These are phyloP conservation scores for Cucurbita maxima DNA, from an alignment of 306 rosid genomes.

Conservation along the genomic window DNA sequence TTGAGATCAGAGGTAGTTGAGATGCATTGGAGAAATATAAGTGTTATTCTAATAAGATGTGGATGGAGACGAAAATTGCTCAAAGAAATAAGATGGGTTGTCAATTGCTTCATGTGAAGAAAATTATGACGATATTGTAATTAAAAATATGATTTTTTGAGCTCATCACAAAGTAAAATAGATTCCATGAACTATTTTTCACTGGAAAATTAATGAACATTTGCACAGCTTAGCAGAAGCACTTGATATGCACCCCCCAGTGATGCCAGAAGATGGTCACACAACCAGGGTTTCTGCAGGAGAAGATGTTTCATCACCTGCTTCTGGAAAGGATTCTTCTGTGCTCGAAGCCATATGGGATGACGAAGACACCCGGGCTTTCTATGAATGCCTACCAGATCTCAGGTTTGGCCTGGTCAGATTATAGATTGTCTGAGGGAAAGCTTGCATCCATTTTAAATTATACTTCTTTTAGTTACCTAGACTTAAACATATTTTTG, in stretches of 20 bases:
- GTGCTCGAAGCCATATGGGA: constrained; percentile 84
- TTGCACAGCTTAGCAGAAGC: constrained; percentile 87
- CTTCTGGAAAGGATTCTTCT: constrained; percentile 75
- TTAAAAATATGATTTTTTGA: not conserved
- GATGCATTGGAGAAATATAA: not conserved
- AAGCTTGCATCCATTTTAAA: not conserved
- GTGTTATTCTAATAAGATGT: not conserved
- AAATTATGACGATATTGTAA: not conserved
- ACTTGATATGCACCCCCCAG: constrained; percentile 97
- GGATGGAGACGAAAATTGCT: not conserved
- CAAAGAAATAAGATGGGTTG: not conserved
- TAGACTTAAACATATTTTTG: not conserved
- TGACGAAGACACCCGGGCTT: constrained; percentile 89
- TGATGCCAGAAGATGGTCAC: constrained; percentile 98
- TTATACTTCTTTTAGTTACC: not conserved
- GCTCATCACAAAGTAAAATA: not conserved
- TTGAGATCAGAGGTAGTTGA: not conserved
- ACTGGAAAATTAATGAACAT: constrained; percentile 6
- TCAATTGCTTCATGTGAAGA: not conserved
- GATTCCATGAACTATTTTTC: not conserved
- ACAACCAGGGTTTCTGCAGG: constrained; percentile 88
- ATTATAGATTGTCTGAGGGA: not conserved
- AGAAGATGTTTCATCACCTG: constrained; percentile 73
- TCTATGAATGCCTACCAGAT: constrained; percentile 94
- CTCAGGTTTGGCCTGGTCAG: constrained; percentile 56